phyloP scores from a whole-genome alignment of 805 yeast genomes.

The Schizosaccharomyces lindneri region DNA sequence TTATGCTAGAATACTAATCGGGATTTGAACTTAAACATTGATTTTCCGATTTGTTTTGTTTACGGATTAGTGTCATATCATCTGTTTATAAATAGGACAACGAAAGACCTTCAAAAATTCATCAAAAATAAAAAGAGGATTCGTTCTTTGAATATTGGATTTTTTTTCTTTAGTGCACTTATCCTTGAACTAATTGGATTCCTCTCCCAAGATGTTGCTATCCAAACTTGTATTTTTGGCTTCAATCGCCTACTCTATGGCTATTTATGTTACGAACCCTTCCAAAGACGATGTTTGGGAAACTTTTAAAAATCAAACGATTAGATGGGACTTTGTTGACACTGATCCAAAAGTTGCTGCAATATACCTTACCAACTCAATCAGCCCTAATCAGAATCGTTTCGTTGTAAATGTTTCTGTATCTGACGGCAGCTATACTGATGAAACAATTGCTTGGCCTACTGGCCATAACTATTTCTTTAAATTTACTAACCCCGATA shows the following conservation, averaged over 20 bases:
- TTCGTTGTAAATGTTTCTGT: background rate
- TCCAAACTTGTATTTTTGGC: constrained; percentile 1
- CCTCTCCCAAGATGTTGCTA: too few relatives aligned
- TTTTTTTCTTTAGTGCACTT: too few relatives aligned
- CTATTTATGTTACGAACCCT: background rate
- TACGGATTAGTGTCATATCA: too few relatives aligned
- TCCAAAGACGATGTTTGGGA: background rate
- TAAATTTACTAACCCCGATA: background rate
- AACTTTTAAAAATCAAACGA: background rate
- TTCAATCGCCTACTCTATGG: constrained; percentile 7
- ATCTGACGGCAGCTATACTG: background rate
- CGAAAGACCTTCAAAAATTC: too few relatives aligned
- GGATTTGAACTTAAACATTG: too few relatives aligned
- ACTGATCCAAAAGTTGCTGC: background rate
- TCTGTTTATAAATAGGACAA: too few relatives aligned
- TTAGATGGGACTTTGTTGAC: background rate
- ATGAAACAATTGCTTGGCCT: background rate
- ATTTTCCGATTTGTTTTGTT: too few relatives aligned
- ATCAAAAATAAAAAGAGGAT: too few relatives aligned
- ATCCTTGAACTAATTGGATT: too few relatives aligned
- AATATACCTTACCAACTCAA: background rate
- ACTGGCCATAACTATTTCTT: background rate
- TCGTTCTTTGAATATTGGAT: too few relatives aligned
- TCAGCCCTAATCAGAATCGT: background rate
- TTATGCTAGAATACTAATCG: too few relatives aligned